Percentiles rank a stretch among this genome's conserved stretches.
Evolutionary conservation across 768 basidiomycete species (phyloP).

Genomic region (Plicaturopsis crispa): DNA sequence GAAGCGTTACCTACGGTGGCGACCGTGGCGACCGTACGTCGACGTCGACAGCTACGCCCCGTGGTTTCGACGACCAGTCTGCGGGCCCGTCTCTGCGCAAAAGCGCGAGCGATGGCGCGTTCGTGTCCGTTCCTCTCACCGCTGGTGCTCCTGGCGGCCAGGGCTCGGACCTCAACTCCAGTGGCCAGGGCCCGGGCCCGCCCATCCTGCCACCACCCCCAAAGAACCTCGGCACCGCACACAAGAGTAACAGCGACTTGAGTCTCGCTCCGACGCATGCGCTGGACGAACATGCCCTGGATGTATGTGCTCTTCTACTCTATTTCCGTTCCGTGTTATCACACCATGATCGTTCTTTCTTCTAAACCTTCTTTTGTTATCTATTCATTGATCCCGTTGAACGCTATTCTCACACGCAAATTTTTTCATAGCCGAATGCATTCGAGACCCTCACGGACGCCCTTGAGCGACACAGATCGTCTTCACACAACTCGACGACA

Average conservation of each 20-base stretch:
- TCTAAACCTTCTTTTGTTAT: slow-evolving; percentile 4
- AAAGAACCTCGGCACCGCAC: too few relatives aligned
- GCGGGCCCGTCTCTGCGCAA: too few relatives aligned
- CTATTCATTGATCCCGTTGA: neutral
- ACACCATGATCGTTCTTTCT: slow-evolving; percentile 1
- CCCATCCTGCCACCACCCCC: too few relatives aligned
- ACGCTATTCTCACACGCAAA: neutral
- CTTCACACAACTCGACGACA: slow-evolving; percentile 11
- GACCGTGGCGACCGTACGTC: neutral
- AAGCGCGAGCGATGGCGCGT: too few relatives aligned
- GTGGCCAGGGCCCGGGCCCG: too few relatives aligned
- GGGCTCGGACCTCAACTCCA: too few relatives aligned
- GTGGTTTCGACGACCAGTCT: slow-evolving; percentile 7
- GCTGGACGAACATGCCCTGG: slow-evolving; percentile 46
- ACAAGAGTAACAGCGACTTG: too few relatives aligned
- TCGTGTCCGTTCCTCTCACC: too few relatives aligned
- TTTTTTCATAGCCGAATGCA: slow-evolving; percentile 30
- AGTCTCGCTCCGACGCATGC: slow-evolving; percentile 29
- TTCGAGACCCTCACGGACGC: slow-evolving; percentile 43
- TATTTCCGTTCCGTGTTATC: too few relatives aligned
- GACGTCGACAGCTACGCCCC: neutral
- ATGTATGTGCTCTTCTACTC: slow-evolving; percentile 31
- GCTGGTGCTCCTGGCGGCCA: too few relatives aligned
- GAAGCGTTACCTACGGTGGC: neutral
- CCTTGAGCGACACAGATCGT: slow-evolving; percentile 40